Evolutionary conservation across 2,329 filamentous ascomycete species (phyloP).

Genomic region (Penicillium frequentans): DNA sequence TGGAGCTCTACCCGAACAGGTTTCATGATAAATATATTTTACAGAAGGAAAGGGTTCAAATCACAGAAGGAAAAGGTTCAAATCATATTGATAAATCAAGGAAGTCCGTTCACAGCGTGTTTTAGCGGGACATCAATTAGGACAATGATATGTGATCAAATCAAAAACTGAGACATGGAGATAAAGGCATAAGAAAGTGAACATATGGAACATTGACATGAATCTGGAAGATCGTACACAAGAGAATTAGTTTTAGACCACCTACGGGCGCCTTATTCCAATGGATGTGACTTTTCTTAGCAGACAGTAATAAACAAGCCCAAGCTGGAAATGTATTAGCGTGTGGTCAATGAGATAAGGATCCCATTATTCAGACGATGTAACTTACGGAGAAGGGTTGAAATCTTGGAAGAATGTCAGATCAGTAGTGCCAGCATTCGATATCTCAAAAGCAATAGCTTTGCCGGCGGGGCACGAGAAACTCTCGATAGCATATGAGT

Average conservation of each 20-base stretch:
- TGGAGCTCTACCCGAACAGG: no score
- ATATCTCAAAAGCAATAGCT: conserved; percentile 55
- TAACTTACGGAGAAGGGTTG: conserved; percentile 51
- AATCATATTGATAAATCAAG: background rate
- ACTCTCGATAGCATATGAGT: conserved; percentile 54
- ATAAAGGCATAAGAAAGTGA: background rate
- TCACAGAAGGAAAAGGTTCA: background rate
- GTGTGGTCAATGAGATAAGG: background rate
- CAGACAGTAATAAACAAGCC: background rate
- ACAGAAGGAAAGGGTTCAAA: background rate
- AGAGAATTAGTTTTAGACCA: background rate
- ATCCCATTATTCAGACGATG: background rate
- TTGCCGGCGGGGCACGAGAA: conserved; percentile 57
- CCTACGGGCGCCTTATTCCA: background rate
- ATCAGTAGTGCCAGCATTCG: conserved; percentile 50
- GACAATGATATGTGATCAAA: background rate
- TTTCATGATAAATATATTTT: background rate
- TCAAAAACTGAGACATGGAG: background rate
- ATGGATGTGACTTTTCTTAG: background rate
- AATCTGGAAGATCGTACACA: background rate
- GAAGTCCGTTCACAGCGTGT: background rate
- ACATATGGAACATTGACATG: background rate
- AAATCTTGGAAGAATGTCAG: conserved; percentile 66
- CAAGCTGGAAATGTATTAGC: background rate
- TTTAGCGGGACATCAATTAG: background rate